A percentile compares a stretch with the other conserved stretches of the same genome.
Evolutionary conservation across 192 early-diverging fungal genomes (phyloP).

Genomic region (Backusella psychrophila): DNA sequence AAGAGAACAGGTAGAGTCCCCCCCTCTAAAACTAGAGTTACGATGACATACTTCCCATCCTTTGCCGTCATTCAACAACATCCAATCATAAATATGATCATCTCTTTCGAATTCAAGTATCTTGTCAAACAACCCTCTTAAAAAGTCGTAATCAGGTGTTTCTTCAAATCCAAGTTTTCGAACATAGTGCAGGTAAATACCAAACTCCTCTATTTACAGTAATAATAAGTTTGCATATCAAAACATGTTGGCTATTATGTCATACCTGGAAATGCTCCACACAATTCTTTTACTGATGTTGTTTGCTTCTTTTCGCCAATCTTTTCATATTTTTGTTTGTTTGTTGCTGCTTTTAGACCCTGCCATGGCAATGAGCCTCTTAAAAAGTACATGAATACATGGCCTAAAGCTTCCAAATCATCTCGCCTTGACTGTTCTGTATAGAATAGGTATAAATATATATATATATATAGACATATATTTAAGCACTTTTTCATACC

Average conservation of each 20-base stretch:
- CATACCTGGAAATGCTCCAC: conserved; percentile 61
- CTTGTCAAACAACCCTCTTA: conserved; percentile 67
- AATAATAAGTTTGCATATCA: not conserved
- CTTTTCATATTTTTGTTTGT: conserved; percentile 84
- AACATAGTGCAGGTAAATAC: conserved; percentile 66
- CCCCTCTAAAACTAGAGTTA: not conserved
- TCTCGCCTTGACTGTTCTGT: conserved; percentile 82
- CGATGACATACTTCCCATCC: conserved; percentile 40
- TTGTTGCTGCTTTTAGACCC: conserved; percentile 76
- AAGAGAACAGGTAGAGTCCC: too few relatives aligned
- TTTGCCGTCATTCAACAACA: conserved; percentile 54
- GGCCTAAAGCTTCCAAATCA: conserved; percentile 82
- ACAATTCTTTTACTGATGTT: conserved; percentile 65
- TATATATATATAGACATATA: not conserved
- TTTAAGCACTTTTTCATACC: conserved; percentile 34
- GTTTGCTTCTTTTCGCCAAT: conserved; percentile 83
- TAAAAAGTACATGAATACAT: conserved; percentile 84
- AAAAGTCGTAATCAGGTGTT: conserved; percentile 77
- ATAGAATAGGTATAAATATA: not conserved
- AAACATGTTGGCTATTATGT: not conserved
- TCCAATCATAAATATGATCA: conserved; percentile 95
- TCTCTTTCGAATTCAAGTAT: conserved; percentile 72
- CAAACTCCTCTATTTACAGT: conserved; percentile 55
- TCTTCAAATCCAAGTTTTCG: conserved; percentile 76
- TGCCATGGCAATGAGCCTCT: conserved; percentile 79